These are phyloP conservation scores for Ophiostoma perfectum DNA, from an alignment of 2,329 filamentous ascomycete genomes.

Conservation along the genomic window DNA sequence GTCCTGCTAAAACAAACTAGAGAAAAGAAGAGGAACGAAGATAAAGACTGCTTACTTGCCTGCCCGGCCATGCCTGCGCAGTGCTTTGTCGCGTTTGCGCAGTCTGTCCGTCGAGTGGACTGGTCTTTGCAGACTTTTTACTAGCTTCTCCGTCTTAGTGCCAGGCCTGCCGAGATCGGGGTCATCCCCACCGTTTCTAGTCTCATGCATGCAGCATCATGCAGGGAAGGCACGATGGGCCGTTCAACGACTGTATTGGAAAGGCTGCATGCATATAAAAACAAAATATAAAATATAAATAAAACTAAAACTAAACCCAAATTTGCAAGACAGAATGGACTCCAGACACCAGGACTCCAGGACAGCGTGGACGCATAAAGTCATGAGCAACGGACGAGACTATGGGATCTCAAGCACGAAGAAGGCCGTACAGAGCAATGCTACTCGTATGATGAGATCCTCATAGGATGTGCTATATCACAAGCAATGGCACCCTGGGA, in stretches of 20 bases:
- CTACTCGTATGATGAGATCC: too few relatives aligned
- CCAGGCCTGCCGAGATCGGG: slow-evolving; percentile 21
- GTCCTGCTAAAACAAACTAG: neutral
- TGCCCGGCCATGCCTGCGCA: neutral
- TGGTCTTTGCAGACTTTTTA: neutral
- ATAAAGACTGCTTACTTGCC: neutral
- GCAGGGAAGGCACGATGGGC: slow-evolving; percentile 9
- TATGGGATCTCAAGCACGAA: too few relatives aligned
- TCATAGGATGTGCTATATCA: too few relatives aligned
- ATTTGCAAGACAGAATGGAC: too few relatives aligned
- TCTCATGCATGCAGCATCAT: neutral
- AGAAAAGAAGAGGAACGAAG: neutral
- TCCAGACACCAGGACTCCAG: too few relatives aligned
- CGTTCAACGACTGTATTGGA: slow-evolving; percentile 6
- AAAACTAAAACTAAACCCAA: too few relatives aligned
- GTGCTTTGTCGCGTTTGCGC: neutral
- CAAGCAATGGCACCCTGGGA: too few relatives aligned
- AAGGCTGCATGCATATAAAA: neutral
- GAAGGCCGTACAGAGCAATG: too few relatives aligned
- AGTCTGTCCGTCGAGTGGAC: neutral
- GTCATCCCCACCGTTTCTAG: neutral
- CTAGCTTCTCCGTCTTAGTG: slow-evolving; percentile 12
- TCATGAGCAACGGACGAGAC: too few relatives aligned
- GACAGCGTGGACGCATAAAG: too few relatives aligned
- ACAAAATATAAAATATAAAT: too few relatives aligned